Base-by-base conservation (phyloP, 345 rosid species). In the Ceriops tagal region DNA sequence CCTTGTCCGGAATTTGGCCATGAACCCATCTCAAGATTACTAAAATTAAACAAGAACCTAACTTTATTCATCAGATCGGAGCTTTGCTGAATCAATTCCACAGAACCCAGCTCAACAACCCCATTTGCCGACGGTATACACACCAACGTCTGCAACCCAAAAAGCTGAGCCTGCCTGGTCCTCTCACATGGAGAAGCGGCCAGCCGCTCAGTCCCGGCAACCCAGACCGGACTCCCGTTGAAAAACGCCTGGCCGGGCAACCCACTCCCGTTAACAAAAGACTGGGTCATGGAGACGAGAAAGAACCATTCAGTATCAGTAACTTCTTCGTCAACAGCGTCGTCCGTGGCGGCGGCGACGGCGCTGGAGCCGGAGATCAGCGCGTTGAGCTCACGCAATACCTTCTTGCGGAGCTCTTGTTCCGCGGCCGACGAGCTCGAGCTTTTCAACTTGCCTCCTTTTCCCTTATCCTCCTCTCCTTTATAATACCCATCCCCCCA, bases 241-340 rank as follows among this genome's bases (percentile, higher is more conserved):
- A 75, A 82, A 30, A 88, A 77, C 43, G 95, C 91, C 77, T 85
- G 92, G n/a, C 95, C 95, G 3, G 96, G 96, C 19, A 93, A 75
- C 35, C 92, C 96, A 51, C 73, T 26, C 11, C 96, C 95, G 59
- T 74, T 83, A 26, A 81, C 70, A 58, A 93, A 93, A 18, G 92
- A 84, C 62, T 91, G 92, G 15, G 95, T 93, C 97, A 93, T 93
- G 5, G 97, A 91, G 35, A 93, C 83, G 27, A 95, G 81, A 67
- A 90, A 95, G 84, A 95, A 95, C 99, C 99, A 92, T 78, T 95
- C 99, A 0, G 98, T 87, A 62, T 93, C 98, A 11, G 97, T 85
- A 53, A 93, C 97, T 65, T 93, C 97, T 66, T 93, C 97, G 52
- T 91, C 98, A 26, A 87, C 83, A 8, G 91, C 88, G 28, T 88